Base-by-base conservation (phyloP, 202 grass and related monocot species). In the Sporobolus alterniflorus region DNA sequence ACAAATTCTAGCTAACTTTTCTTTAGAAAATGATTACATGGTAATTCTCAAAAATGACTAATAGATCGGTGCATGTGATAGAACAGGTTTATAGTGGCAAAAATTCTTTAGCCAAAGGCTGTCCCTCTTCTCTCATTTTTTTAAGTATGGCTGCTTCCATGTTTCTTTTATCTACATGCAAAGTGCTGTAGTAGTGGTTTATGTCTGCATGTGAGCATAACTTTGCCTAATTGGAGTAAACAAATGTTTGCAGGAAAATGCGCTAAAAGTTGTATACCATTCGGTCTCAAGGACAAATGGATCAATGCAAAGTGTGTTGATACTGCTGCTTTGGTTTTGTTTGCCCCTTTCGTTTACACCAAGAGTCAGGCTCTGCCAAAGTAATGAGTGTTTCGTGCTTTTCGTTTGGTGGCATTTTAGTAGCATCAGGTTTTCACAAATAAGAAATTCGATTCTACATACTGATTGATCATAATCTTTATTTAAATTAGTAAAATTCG, bases 151-250 rank as follows among this genome's bases (percentile, higher is more conserved):
- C 8, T 42, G 57, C 75, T 78, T 75, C 33, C 70, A 30, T 64
- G 55, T 77, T 71, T 77, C 28, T 85, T 89, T 74, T 70, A 47
- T 76, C n/a, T 47, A 20, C 9, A 81, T 57, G 72, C n/a, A 30
- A 61, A 31, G 72, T 89, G 36, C 4, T 39, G 56, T 39, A 73
- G 70, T 32, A 15, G 9, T 43, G 36, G 76, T 39, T 69, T 30
- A 81, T 76, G 71, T 71, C 64, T 89, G 34, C 64, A 76, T 54
- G 56, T n/a, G 17, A 69, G 56, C 70, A 5, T 8, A 71, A 14
- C 82, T 69, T 80, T 66, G 18, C 54, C 24, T 41, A 68, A 82
- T 77, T 65, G 52, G 31, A 75, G 60, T 61, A 60, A 78, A 34
- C 3, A 84, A 80, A 69, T 63, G 17, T 43, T 47, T 46, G 14